Evolutionary conservation across 257 asterid genomes (phyloP), one percentile per base, ranked within the genome.

Genomic region (Cynanchum wilfordii): DNA sequence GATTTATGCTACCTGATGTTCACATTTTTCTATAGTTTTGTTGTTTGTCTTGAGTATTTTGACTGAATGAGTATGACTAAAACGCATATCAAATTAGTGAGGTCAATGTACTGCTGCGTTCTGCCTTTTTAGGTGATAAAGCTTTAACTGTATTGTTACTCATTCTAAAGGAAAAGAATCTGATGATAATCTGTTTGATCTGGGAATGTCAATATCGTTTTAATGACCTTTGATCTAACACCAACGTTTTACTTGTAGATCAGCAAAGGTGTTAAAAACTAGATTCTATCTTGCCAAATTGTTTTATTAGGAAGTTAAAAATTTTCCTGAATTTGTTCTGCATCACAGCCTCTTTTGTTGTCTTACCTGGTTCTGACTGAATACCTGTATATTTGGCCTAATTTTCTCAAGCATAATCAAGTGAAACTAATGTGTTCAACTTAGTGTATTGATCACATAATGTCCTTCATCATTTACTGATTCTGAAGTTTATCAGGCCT

Each of bases 401-500:
- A 75, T 24, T 22, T 38, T 25, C 25, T 42, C 51, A 33, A 38
- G 24, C 65, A 75, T 58, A 44, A 59, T 15, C 3, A 44, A 33
- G 65, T 68, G 30, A 47, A 69, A n/a, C 33, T 29, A 20, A 38
- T 27, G 27, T 68, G 19, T 24, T 60, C 57, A 50, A 75, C 30
- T 68, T 47, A 19, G n/a, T 42, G 45, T 47, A 58, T 59, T 67
- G 67, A 30, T 62, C 27, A 40, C 45, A 30, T 62, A 2, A 45
- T 19, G 42, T 72, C 44, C 68, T 47, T 63, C 64, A 63, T 68
- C 64, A 44, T 54, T 69, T 73, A 60, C 85, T 81, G 50, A 79
- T 69, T 47, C 33, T 74, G 76, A 82, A 77, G 72, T 74, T 76
- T 64, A 40, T 82, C 93, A 94, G 99, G 96, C 86, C 84, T 71